Evolutionary conservation across 2,329 filamentous ascomycete genomes (phyloP), one percentile per base, ranked within the genome.

Genomic region (Fusarium circinatum): DNA sequence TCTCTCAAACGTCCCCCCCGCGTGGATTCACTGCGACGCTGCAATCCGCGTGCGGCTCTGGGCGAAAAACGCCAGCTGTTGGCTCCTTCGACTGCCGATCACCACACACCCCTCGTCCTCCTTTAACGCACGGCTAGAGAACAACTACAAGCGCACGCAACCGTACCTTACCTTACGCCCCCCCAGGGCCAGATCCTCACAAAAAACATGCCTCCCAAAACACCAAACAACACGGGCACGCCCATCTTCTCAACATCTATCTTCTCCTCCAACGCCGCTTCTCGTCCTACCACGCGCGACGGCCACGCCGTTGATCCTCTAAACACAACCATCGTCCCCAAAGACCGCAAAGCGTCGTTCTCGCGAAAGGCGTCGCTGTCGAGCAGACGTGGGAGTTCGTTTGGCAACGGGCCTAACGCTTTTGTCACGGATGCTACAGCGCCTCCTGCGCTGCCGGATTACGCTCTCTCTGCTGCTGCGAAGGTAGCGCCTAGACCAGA

Each of bases 401-500:
- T 82, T 65, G 82, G 85, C 69, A 82, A 80, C 70, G 74, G 75
- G 8, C 75, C 79, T 32, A 80, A 80, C 75, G 79, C 80, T 72
- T 78, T 84, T 71, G 79, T 84, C 54, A 86, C 84, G 60, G 86
- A 88, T 79, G 84, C 83, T 56, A 75, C 84, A 28, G 83, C 82
- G 49, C 88, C 87, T 39, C 87, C 87, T n/a, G 86, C 87, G 11
- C 82, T 89, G 24, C 87, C 87, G 51, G 86, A 89, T 59, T 87
- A 87, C 80, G 86, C 86, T 9, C 84, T 88, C 63, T 79, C 85
- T n/a, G 84, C 84, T 49, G 84, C 85, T 8, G 85, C 86, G 41
- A 87, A 86, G 75, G 79, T 86, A 58, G 69, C 77, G n/a, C 72
- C 75, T 13, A 74, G 78, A 54, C 70, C 75, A 61, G 73, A 75